Percentiles rank a stretch among this genome's conserved stretches.
phyloP scores from a whole-genome alignment of 371 early-diverging fungal species.

The Mortierella sp. region DNA sequence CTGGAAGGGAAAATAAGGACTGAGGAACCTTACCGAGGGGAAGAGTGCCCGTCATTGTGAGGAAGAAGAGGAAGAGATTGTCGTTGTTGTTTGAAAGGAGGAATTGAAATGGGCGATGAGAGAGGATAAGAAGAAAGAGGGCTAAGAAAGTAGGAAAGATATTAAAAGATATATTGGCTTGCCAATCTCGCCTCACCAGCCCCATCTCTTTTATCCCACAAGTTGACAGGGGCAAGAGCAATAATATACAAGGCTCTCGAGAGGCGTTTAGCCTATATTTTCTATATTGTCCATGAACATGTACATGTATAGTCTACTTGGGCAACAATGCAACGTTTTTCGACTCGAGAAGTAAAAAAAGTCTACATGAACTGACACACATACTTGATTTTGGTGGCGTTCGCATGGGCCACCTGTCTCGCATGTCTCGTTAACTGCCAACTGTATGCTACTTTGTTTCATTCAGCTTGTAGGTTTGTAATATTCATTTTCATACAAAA shows the following conservation, averaged over 20 bases:
- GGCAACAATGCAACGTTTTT: neutral
- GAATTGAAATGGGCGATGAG: conserved; percentile 3
- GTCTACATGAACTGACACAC: too few species aligned
- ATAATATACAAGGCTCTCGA: too few species aligned
- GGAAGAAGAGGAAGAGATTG: neutral
- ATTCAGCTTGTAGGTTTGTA: neutral
- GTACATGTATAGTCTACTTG: too few species aligned
- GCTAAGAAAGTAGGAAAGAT: too few species aligned
- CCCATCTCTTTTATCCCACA: too few species aligned
- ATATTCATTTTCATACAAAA: neutral
- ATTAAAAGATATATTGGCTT: too few species aligned
- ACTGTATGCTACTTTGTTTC: neutral
- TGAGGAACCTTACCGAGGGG: conserved; percentile 35
- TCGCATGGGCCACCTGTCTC: neutral
- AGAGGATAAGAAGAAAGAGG: neutral
- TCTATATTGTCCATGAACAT: too few species aligned
- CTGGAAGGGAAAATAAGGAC: neutral
- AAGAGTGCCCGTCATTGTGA: conserved; percentile 41
- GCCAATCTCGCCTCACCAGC: too few species aligned
- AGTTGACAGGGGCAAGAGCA: too few species aligned
- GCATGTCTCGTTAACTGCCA: neutral
- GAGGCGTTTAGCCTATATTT: too few species aligned
- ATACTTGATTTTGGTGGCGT: neutral
- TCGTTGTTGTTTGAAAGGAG: neutral
- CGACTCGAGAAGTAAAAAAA: too few species aligned